Percentiles rank a stretch among this genome's conserved stretches.
Evolutionary conservation across 2,329 filamentous ascomycete species (phyloP).

Genomic region (Neurospora crassa): DNA sequence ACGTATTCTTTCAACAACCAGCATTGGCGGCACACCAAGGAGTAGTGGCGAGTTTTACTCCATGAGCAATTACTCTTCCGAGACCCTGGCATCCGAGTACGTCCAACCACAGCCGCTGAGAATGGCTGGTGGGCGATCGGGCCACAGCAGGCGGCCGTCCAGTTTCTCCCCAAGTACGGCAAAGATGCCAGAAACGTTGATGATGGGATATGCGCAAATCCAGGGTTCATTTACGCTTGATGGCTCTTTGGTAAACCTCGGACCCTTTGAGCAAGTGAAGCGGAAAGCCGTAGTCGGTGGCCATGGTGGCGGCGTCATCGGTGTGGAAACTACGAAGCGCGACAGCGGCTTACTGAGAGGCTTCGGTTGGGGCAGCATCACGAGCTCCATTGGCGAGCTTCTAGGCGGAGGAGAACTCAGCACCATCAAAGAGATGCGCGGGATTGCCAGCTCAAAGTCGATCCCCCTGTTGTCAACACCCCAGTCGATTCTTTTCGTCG

Average conservation of each 20-base stretch:
- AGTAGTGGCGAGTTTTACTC: conserved; percentile 95
- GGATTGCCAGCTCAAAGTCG: conserved; percentile 72
- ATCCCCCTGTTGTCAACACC: conserved; percentile 90
- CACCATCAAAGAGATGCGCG: conserved; percentile 92
- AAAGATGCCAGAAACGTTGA: conserved; percentile 62
- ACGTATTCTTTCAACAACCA: conserved; percentile 68
- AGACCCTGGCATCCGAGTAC: conserved; percentile 88
- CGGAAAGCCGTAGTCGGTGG: conserved; percentile 83
- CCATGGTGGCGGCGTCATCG: conserved; percentile 79
- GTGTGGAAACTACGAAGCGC: conserved; percentile 62
- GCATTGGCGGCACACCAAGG: conserved; percentile 68
- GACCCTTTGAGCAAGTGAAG: conserved; percentile 91
- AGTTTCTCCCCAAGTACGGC: conserved; percentile 33
- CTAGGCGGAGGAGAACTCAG: conserved; percentile 82
- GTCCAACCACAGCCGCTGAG: conserved; percentile 41
- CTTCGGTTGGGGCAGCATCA: conserved; percentile 81
- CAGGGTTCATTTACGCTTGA: conserved; percentile 88
- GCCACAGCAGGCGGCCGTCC: conserved; percentile 38
- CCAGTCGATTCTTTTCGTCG: conserved; percentile 92
- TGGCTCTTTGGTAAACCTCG: conserved; percentile 80
- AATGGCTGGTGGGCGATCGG: conserved; percentile 26
- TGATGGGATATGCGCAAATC: conserved; percentile 97
- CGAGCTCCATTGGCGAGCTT: conserved; percentile 78
- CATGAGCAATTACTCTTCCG: conserved; percentile 86
- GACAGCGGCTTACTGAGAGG: conserved; percentile 72